Percentiles rank a stretch among this genome's conserved stretches.
Evolutionary conservation across 139 green algal genomes (phyloP).

Genomic region (Edaphochlamys debaryana): DNA sequence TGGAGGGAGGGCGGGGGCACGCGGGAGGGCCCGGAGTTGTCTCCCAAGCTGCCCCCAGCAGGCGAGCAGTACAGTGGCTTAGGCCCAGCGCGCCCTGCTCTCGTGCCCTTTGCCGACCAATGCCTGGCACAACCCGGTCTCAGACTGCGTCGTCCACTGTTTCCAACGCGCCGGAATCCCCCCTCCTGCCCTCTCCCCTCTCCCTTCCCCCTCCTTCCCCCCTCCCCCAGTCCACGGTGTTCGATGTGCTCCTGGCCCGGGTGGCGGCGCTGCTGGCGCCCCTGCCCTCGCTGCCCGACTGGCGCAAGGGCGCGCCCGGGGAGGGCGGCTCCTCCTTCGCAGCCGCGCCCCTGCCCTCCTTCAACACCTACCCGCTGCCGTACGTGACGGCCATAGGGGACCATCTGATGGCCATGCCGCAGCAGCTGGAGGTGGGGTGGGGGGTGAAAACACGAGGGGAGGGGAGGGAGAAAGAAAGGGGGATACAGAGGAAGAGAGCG

Average conservation of each 20-base stretch:
- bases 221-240: constrained; percentile 50
- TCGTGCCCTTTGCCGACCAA: too few relatives aligned
- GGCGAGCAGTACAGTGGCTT: too few relatives aligned
- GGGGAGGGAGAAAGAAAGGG: too few relatives aligned
- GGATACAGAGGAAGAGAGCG: too few relatives aligned
- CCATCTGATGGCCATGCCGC: constrained; percentile 93
- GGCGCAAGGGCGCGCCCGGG: constrained; percentile 38
- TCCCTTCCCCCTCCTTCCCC: neutral
- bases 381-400: constrained; percentile 81
- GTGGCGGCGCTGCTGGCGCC: constrained; percentile 50
- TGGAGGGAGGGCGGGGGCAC: neutral
- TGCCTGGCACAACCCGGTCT: too few relatives aligned
- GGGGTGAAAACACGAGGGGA: neutral
- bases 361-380: constrained; percentile 86
- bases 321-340: neutral
- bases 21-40: neutral
- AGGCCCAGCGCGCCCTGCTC: too few relatives aligned
- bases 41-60: too few relatives aligned
- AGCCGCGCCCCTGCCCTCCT: constrained; percentile 75
- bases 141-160: too few relatives aligned
- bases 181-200: constrained; percentile 2
- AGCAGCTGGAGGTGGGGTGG: constrained; percentile 60
- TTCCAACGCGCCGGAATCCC: too few relatives aligned
- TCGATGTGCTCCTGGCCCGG: constrained; percentile 68
- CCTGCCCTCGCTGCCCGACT: constrained; percentile 56